Percentiles rank a stretch among this genome's conserved stretches.
Evolutionary conservation across 306 rosid species (phyloP).

Genomic region (Citrullus amarus): DNA sequence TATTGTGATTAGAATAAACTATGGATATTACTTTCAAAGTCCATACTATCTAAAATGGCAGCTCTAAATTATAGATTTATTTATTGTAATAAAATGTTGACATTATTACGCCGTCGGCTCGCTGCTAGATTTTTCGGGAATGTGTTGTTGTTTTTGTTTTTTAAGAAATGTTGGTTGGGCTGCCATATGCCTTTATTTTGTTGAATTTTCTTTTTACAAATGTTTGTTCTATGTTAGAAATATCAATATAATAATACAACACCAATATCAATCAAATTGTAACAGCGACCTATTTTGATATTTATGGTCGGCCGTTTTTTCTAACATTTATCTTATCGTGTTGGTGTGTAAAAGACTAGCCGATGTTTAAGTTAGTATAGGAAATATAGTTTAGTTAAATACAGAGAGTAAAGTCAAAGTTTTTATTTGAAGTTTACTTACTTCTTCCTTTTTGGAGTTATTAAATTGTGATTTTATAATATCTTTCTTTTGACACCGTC

Average conservation of each 20-base stretch:
- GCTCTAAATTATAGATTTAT: neutral
- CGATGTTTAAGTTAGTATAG: no score
- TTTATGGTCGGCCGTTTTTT: neutral
- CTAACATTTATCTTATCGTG: no score
- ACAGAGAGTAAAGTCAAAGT: no score
- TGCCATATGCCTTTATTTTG: neutral
- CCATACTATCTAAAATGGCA: neutral
- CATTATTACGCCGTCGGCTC: neutral
- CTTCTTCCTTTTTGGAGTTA: no score
- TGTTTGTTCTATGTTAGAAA: neutral
- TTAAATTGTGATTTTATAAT: no score
- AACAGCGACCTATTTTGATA: neutral
- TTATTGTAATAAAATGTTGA: neutral
- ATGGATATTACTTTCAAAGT: neutral
- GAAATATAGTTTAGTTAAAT: no score
- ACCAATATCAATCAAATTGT: neutral
- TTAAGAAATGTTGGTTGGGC: neutral
- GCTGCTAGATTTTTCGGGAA: neutral
- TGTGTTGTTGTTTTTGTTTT: neutral
- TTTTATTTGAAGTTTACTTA: no score
- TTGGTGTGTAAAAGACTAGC: no score
- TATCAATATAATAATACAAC: neutral
- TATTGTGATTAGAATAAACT: neutral
- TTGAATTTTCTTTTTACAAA: neutral
- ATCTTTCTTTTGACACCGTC: no score